Conservation (phyloP, 257 asterid genomes). For the Prunella vulgaris region DNA sequence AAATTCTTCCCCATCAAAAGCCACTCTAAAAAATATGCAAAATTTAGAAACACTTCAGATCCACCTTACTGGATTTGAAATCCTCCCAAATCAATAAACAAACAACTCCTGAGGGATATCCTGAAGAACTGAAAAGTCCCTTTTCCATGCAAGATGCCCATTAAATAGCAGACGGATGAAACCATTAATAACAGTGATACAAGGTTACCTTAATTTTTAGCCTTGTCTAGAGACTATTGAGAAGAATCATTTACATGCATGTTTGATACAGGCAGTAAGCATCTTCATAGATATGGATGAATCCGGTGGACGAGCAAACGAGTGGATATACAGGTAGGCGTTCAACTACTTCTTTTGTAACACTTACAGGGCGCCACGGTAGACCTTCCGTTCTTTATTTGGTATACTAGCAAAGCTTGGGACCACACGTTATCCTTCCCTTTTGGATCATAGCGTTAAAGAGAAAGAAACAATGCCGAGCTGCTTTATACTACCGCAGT, state of each 20-base stretch:
- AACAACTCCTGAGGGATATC: constrained; percentile 1
- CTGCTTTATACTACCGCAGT: neutral
- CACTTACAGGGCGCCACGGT: neutral
- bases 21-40: too few relatives aligned
- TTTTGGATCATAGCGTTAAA: neutral
- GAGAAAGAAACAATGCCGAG: constrained; percentile 2
- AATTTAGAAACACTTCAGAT: too few relatives aligned
- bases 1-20: too few relatives aligned
- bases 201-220: neutral
- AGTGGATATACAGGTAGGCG: constrained; percentile 90
- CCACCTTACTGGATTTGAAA: too few relatives aligned
- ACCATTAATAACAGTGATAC: neutral
- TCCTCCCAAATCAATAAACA: too few relatives aligned
- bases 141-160: neutral
- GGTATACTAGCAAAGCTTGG: constrained; percentile 1
- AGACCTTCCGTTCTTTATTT: neutral
- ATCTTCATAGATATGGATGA: constrained; percentile 95
- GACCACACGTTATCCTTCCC: neutral
- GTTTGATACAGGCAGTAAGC: constrained; percentile 70
- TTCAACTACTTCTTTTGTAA: neutral
- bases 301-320: constrained; percentile 90
- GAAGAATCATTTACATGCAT: neutral
- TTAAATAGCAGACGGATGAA: neutral
- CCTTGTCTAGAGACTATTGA: neutral
- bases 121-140: neutral